Evolutionary conservation across 1,284 basidiomycete species (phyloP), one percentile per base, ranked within the genome.

Genomic region (Phlebopus sp.): DNA sequence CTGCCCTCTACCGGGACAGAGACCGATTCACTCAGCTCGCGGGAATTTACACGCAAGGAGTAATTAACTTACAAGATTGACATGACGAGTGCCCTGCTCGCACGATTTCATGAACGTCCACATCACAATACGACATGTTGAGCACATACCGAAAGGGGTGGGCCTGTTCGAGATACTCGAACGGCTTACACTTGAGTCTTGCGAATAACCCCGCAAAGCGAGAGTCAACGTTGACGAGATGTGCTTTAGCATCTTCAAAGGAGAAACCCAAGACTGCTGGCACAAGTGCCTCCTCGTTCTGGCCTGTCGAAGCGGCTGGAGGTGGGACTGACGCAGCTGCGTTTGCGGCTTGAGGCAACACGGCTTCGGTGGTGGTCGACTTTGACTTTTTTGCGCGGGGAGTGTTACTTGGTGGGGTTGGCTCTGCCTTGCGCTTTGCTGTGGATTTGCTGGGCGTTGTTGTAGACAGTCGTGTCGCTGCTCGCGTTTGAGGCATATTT

Each of bases 161-260:
- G 17, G 89, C 74, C 31, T 73, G 71, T 58, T 90, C 84, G 17
- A 88, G 69, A 3, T 77, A 71, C 59, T 92, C 81, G 60, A 83
- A 94, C 2, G 90, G 89, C 52, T 79, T 82, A 63, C 90, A 91
- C 34, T 70, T 67, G 54, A 90, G 66, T 46, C 74, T 72, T 31
- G 69, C 61, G 61, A 94, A 92, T 3, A 94, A 57, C 25, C 78
- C 75, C 48, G 73, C 70, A 65, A 94, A 96, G 1, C 92, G 82
- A 5, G 70, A 59, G 58, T 95, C 92, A 2, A 75, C 77, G 2
- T 63, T 54, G 44, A 82, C 77, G 18, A 95, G 78, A 61, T 95
- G 90, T 11, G 70, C 53, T 60, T 84, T 86, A 0, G 90, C 92
- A 3, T 82, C 78, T 34, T 82, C 77, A 54, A 92, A 83, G 15